Conservation (phyloP, 768 basidiomycete genomes). For the Trametes maxima region DNA sequence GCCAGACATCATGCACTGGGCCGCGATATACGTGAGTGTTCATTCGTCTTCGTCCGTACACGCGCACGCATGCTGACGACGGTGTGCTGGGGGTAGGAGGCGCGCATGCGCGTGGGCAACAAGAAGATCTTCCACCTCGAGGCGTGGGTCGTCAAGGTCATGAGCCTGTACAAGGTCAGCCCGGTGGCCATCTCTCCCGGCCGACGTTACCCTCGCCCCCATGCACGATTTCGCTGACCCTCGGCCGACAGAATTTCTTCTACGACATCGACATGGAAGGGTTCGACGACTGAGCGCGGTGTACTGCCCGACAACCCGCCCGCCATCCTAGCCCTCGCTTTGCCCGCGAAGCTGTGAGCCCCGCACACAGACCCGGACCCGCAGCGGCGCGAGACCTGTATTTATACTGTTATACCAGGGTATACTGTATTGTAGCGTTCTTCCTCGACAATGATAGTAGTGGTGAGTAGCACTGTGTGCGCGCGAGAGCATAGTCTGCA, state of each 20-base stretch:
- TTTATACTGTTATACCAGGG: constrained; percentile 18
- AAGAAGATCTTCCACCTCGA: constrained; percentile 97
- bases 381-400: not conserved
- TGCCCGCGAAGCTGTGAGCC: too few relatives aligned
- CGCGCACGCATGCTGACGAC: not conserved
- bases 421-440: constrained; percentile 18
- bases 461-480: not conserved
- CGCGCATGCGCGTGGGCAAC: constrained; percentile 91
- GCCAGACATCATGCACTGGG: constrained; percentile 96
- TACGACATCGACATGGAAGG: constrained; percentile 61
- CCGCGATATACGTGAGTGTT: constrained; percentile 84
- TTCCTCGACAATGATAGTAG: not conserved
- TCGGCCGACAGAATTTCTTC: constrained; percentile 54
- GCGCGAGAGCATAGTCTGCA: not conserved
- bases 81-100: constrained; percentile 58
- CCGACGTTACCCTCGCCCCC: not conserved
- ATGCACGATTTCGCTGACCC: not conserved
- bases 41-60: not conserved
- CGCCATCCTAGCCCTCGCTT: too few relatives aligned
- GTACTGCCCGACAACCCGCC: not conserved
- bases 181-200: too few relatives aligned
- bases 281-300: constrained; percentile 42
- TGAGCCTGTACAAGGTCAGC: constrained; percentile 84
- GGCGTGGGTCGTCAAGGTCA: constrained; percentile 95
- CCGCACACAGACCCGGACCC: not conserved